phyloP scores from a whole-genome alignment of 2,329 filamentous ascomycete genomes.

The Phaeosphaeriaceae sp. region DNA sequence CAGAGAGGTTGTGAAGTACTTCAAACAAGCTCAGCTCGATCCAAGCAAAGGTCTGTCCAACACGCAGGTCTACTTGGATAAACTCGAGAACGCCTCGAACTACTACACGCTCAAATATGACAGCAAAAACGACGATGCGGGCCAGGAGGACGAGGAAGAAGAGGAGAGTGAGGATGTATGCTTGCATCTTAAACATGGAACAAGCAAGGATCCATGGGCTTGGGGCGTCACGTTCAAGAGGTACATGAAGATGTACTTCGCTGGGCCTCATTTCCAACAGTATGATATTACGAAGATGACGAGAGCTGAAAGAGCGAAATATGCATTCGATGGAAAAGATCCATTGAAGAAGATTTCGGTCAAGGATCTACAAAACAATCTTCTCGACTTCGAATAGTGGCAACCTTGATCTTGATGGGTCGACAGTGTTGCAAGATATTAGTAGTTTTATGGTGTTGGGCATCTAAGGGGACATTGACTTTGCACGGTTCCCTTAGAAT shows the following conservation, averaged over 20 bases:
- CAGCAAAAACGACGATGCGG: neutral
- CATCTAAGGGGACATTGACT: no score
- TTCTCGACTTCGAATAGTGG: neutral
- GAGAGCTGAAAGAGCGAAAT: slow-evolving; percentile 14
- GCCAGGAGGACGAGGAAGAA: slow-evolving; percentile 8
- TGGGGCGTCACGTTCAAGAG: slow-evolving; percentile 13
- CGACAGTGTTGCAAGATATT: neutral
- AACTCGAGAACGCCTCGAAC: slow-evolving; percentile 9
- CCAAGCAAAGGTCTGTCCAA: slow-evolving; percentile 12
- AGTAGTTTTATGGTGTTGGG: no score
- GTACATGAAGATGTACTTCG: slow-evolving; percentile 11
- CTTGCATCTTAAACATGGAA: neutral
- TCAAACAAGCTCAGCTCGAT: slow-evolving; percentile 22
- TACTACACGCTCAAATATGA: no score
- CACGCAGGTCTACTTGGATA: slow-evolving; percentile 13
- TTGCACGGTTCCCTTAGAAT: no score
- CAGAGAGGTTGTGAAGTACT: slow-evolving; percentile 15
- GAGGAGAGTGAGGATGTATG: no score
- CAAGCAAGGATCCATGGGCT: slow-evolving; percentile 19
- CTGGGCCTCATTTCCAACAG: slow-evolving; percentile 12
- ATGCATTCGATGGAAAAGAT: slow-evolving; percentile 18
- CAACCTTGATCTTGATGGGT: neutral
- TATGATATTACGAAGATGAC: slow-evolving; percentile 31
- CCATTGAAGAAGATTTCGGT: slow-evolving; percentile 9
- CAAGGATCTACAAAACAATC: neutral